Percentiles rank a stretch among this genome's conserved stretches.
phyloP scores from a whole-genome alignment of 2,329 filamentous ascomycete genomes.

The Paecilomyces sp. region DNA sequence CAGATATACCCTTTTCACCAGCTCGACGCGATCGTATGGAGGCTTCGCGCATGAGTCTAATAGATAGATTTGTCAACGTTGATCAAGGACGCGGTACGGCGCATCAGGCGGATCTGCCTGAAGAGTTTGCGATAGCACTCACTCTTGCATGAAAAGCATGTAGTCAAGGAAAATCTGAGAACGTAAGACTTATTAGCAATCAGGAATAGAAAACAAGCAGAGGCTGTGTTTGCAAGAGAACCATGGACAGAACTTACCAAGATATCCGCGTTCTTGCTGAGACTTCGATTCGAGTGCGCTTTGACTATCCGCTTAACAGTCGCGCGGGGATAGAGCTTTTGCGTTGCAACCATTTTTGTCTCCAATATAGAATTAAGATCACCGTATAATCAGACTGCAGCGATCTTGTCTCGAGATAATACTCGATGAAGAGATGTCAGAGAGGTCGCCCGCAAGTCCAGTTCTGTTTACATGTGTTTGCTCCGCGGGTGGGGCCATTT shows the following conservation, averaged over 20 bases:
- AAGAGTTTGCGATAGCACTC: slow-evolving; percentile 14
- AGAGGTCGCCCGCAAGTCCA: not conserved
- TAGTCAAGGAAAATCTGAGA: slow-evolving; percentile 76
- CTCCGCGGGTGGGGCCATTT: not conserved
- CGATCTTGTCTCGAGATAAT: not conserved
- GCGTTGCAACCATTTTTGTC: slow-evolving; percentile 56
- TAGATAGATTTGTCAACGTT: not conserved
- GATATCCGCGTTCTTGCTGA: slow-evolving; percentile 82
- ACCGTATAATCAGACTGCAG: not conserved
- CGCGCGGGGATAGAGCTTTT: slow-evolving; percentile 74
- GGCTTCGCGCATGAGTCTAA: slow-evolving; percentile 71
- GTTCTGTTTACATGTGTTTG: not conserved
- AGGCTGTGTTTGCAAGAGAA: not conserved
- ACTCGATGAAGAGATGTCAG: not conserved
- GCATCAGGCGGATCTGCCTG: not conserved
- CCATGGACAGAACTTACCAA: slow-evolving; percentile 48
- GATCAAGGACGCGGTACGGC: not conserved
- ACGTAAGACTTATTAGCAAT: not conserved
- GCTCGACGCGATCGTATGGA: slow-evolving; percentile 66
- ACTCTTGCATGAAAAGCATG: slow-evolving; percentile 68
- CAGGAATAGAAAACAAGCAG: not conserved
- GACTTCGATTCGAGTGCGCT: slow-evolving; percentile 70
- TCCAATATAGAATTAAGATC: too few relatives aligned
- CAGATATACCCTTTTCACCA: slow-evolving; percentile 67
- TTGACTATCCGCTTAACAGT: slow-evolving; percentile 87